Percentiles rank a stretch among this genome's conserved stretches.
These are phyloP conservation scores for Mariannaea sp. DNA, from an alignment of 2,329 filamentous ascomycete species.

Conservation along the genomic window DNA sequence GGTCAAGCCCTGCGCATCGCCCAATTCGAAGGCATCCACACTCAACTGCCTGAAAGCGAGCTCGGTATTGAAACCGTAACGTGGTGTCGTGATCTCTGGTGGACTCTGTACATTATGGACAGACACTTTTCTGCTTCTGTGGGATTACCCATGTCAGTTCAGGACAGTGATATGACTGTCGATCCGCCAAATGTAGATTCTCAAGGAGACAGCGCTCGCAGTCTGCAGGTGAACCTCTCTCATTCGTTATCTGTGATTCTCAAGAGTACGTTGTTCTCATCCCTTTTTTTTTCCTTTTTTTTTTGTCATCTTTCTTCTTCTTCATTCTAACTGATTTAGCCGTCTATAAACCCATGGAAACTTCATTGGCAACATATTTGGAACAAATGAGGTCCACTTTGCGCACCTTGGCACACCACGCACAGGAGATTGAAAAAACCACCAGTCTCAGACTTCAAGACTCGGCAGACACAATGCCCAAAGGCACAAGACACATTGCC, in stretches of 20 bases:
- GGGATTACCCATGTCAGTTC: constrained; percentile 44
- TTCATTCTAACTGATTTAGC: not conserved
- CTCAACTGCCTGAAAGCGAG: constrained; percentile 45
- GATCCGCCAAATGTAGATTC: constrained; percentile 36
- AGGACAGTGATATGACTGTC: constrained; percentile 44
- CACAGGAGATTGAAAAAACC: constrained; percentile 46
- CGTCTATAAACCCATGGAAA: constrained; percentile 44
- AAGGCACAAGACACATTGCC: constrained; percentile 45
- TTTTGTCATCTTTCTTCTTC: too few species aligned
- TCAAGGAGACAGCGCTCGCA: constrained; percentile 39
- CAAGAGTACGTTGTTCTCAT: constrained; percentile 34
- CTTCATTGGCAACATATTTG: constrained; percentile 41
- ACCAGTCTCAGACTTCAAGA: constrained; percentile 41
- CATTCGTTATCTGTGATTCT: constrained; percentile 45
- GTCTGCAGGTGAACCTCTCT: constrained; percentile 44
- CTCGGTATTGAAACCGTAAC: constrained; percentile 40
- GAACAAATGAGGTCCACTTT: constrained; percentile 44
- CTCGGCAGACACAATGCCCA: constrained; percentile 43
- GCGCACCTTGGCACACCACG: constrained; percentile 44
- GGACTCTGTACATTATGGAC: constrained; percentile 49
- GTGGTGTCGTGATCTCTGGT: constrained; percentile 47
- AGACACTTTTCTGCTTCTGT: constrained; percentile 46
- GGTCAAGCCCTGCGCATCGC: constrained; percentile 48
- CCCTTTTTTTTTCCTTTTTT: too few species aligned
- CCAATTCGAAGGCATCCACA: constrained; percentile 48